These are phyloP conservation scores for Lactarius indigo DNA, from an alignment of 768 basidiomycete genomes.

Conservation along the genomic window DNA sequence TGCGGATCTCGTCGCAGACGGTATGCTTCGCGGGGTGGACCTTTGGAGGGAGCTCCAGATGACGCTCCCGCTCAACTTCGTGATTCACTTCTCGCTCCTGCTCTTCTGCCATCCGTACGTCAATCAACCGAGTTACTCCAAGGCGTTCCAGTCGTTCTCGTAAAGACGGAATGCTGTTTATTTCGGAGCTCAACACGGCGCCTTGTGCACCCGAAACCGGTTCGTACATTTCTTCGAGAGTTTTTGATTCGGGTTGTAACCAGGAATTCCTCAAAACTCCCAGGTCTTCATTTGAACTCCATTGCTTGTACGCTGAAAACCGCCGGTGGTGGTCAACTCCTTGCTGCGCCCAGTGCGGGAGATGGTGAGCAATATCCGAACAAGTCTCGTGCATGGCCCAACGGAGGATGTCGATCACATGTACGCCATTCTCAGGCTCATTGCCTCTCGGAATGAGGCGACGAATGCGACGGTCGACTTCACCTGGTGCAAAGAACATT, in stretches of 20 bases:
- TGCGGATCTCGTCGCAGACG: too few relatives aligned
- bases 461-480: slow-evolving; percentile 9
- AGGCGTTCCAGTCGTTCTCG: too few relatives aligned
- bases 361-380: slow-evolving; percentile 2
- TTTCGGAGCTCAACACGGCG: too few relatives aligned
- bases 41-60: too few relatives aligned
- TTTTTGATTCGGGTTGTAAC: slow-evolving; percentile 1
- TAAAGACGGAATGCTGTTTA: too few relatives aligned
- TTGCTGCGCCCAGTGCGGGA: slow-evolving; percentile 11
- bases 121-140: too few relatives aligned
- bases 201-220: background rate
- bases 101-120: too few relatives aligned
- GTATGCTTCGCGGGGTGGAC: too few relatives aligned
- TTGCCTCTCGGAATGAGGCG: background rate
- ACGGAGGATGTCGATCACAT: slow-evolving; percentile 1
- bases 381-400: slow-evolving; percentile 16
- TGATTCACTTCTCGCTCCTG: too few relatives aligned
- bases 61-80: too few relatives aligned
- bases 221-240: slow-evolving; percentile 5
- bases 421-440: background rate
- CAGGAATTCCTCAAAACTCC: background rate
- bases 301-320: background rate
- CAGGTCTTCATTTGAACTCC: background rate
- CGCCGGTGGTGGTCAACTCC: slow-evolving; percentile 2
- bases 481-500: slow-evolving; percentile 9